A percentile compares a stretch with the other conserved stretches of the same genome.
Conservation (phyloP, 495 filamentous ascomycete species). For the Clavariopsis aquatica region DNA sequence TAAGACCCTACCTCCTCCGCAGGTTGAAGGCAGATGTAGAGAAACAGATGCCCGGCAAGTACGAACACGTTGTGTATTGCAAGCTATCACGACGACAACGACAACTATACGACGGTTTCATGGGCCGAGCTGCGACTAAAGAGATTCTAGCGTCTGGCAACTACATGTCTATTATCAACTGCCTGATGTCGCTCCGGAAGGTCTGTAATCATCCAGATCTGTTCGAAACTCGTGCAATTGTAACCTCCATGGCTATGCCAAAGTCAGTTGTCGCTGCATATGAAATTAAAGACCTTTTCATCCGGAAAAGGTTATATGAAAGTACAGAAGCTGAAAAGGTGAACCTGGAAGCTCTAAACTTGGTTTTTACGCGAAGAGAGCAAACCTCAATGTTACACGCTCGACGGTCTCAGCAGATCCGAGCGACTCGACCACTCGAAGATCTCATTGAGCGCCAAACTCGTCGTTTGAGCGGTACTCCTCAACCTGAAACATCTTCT, state of each 20-base stretch:
- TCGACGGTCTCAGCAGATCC: conserved; percentile 45
- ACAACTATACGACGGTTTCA: conserved; percentile 94
- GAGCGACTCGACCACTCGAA: conserved; percentile 43
- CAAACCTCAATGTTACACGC: conserved; percentile 46
- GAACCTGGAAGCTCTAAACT: conserved; percentile 76
- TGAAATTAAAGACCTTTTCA: conserved; percentile 70
- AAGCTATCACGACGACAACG: conserved; percentile 91
- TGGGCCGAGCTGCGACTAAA: conserved; percentile 88
- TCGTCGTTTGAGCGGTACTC: conserved; percentile 50
- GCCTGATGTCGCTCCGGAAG: conserved; percentile 95
- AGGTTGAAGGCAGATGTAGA: conserved; percentile 96
- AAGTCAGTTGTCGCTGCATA: conserved; percentile 78
- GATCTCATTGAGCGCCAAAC: conserved; percentile 54
- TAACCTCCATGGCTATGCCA: conserved; percentile 92
- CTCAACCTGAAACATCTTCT: conserved; percentile 58
- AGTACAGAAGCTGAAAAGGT: conserved; percentile 65
- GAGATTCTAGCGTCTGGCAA: conserved; percentile 91
- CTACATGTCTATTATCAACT: conserved; percentile 96
- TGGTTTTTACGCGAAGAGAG: conserved; percentile 74
- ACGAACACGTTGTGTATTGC: conserved; percentile 95
- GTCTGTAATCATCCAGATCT: conserved; percentile 99
- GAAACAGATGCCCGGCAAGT: conserved; percentile 98
- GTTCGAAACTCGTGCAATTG: conserved; percentile 96
- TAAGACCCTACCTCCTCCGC: conserved; percentile 89
- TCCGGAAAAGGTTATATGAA: conserved; percentile 67